Percentiles rank a stretch among this genome's conserved stretches.
phyloP scores from a whole-genome alignment of 2,329 filamentous ascomycete genomes.

The Penicillium sp. region DNA sequence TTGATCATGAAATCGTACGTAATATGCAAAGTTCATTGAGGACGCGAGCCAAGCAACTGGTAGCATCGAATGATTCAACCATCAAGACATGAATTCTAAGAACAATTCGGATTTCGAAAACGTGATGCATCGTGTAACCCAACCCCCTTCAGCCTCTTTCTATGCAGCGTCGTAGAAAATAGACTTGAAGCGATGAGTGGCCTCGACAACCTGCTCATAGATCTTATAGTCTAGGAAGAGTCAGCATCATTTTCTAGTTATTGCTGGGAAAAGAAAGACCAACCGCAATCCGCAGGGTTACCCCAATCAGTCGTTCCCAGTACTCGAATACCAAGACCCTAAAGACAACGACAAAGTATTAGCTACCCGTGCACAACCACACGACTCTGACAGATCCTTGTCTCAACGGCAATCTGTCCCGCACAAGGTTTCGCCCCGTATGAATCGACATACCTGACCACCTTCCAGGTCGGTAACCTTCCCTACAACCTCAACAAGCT shows the following conservation, averaged over 20 bases:
- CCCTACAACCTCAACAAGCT: slow-evolving; percentile 50
- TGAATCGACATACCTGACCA: slow-evolving; percentile 36
- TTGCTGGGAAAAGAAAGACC: slow-evolving; percentile 12
- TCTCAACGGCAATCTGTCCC: not conserved
- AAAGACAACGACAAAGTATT: not conserved
- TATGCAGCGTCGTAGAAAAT: slow-evolving; percentile 69
- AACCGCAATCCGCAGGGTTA: slow-evolving; percentile 43
- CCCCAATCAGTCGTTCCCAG: slow-evolving; percentile 48
- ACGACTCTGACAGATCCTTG: not conserved
- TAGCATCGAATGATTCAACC: not conserved
- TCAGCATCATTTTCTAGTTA: not conserved
- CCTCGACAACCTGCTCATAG: slow-evolving; percentile 78
- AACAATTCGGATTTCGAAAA: not conserved
- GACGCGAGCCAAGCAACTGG: not conserved
- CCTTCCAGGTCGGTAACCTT: slow-evolving; percentile 48
- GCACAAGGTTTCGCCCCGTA: not conserved
- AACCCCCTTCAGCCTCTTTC: not conserved
- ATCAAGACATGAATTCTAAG: not conserved
- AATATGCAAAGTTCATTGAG: slow-evolving; percentile 3
- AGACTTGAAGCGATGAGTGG: slow-evolving; percentile 75
- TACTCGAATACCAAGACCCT: slow-evolving; percentile 46
- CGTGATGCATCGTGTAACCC: not conserved
- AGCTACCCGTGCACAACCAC: slow-evolving; percentile 1
- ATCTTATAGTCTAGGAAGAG: slow-evolving; percentile 67
- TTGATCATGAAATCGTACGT: slow-evolving; percentile 21